A percentile compares a stretch with the other conserved stretches of the same genome.
Evolutionary conservation across 2,329 filamentous ascomycete genomes (phyloP).

Genomic region (Thielaviopsis punctulata): DNA sequence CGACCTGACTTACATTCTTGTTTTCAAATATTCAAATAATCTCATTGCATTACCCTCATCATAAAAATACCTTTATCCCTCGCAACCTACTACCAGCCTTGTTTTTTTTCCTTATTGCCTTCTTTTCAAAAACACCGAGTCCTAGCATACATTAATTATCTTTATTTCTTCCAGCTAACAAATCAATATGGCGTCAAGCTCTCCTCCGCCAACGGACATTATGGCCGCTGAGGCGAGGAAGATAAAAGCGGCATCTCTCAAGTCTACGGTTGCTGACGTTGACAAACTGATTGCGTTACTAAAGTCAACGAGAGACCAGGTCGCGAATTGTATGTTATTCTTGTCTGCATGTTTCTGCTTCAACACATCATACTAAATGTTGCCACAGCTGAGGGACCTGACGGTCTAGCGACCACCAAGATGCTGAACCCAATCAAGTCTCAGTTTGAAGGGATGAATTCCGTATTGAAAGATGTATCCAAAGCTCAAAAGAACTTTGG

Average conservation of each 20-base stretch:
- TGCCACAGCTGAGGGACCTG: slow-evolving; percentile 45
- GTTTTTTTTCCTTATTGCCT: neutral
- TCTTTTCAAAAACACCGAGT: neutral
- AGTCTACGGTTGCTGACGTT: slow-evolving; percentile 58
- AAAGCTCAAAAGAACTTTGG: slow-evolving; percentile 68
- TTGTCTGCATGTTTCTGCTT: neutral
- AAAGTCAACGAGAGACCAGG: slow-evolving; percentile 51
- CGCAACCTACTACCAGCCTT: neutral
- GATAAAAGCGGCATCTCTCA: slow-evolving; percentile 50
- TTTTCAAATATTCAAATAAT: no score
- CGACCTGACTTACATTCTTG: neutral
- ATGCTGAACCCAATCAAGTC: slow-evolving; percentile 74
- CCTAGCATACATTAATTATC: neutral
- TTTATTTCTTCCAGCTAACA: neutral
- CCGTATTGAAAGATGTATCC: slow-evolving; percentile 68
- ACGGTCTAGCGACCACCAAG: slow-evolving; percentile 60
- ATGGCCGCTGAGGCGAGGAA: slow-evolving; percentile 59
- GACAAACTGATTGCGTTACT: slow-evolving; percentile 70
- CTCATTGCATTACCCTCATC: neutral
- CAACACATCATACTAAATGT: slow-evolving; percentile 13
- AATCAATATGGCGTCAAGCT: slow-evolving; percentile 1
- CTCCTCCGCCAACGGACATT: slow-evolving; percentile 29
- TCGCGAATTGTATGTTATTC: slow-evolving; percentile 45
- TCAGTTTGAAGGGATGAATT: slow-evolving; percentile 63
- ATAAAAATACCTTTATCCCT: neutral